A percentile compares a stretch with the other conserved stretches of the same genome.
These are phyloP conservation scores for Kwoniella europaea DNA, from an alignment of 768 basidiomycete genomes.

Conservation along the genomic window DNA sequence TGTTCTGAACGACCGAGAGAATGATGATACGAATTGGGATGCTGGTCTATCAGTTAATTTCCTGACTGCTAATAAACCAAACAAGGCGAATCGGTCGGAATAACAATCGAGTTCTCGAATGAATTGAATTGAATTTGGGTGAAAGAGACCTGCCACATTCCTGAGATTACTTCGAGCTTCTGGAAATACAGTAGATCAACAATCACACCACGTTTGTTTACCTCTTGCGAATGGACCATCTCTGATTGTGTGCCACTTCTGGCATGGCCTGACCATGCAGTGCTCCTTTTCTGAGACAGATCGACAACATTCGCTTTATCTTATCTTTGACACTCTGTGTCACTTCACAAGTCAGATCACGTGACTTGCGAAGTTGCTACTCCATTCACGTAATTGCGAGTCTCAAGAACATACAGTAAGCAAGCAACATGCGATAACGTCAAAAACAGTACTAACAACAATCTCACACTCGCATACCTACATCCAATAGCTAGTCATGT, in stretches of 20 bases:
- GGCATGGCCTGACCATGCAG: no score
- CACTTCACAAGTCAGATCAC: no score
- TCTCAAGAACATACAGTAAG: no score
- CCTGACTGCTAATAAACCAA: background rate
- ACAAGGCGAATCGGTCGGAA: slow-evolving; percentile 7
- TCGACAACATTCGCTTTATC: background rate
- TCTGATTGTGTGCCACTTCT: background rate
- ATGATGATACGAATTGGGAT: background rate
- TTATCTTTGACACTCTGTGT: background rate
- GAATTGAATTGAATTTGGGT: background rate
- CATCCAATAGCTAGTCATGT: background rate
- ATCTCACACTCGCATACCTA: background rate
- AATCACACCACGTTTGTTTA: slow-evolving; percentile 1
- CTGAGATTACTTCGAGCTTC: background rate
- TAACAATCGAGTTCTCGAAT: background rate
- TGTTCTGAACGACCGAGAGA: background rate
- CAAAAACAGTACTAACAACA: no score
- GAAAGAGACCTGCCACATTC: background rate
- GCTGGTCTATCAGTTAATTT: background rate
- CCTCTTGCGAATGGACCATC: background rate
- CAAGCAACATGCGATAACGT: no score
- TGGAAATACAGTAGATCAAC: background rate
- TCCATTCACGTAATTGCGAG: background rate
- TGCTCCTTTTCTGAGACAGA: no score
- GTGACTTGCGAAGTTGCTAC: background rate